These are phyloP conservation scores for Seiridium unicorne DNA, from an alignment of 2,329 filamentous ascomycete species.

Conservation along the genomic window DNA sequence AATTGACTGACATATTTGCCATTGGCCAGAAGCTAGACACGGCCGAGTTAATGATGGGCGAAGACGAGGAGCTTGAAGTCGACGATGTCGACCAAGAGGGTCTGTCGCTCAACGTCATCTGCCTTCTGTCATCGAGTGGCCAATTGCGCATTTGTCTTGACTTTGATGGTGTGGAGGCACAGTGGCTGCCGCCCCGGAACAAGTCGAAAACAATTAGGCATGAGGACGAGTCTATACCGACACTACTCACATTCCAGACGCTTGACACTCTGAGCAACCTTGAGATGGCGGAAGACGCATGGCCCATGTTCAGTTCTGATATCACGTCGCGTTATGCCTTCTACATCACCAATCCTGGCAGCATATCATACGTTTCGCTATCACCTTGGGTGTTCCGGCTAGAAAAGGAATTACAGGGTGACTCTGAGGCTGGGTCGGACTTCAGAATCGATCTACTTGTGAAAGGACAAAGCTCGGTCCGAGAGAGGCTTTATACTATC, in stretches of 20 bases:
- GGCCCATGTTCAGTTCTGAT: constrained; percentile 63
- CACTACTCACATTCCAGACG: constrained; percentile 60
- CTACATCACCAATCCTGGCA: constrained; percentile 60
- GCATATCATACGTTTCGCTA: constrained; percentile 59
- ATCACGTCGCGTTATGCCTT: constrained; percentile 62
- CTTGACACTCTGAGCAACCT: constrained; percentile 56
- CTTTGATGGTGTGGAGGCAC: constrained; percentile 60
- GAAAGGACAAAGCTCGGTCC: constrained; percentile 53
- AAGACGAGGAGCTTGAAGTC: constrained; percentile 59
- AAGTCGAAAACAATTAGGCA: constrained; percentile 43
- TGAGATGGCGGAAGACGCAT: constrained; percentile 55
- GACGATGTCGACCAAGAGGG: constrained; percentile 58
- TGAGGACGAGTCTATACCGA: constrained; percentile 38
- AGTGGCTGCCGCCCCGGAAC: constrained; percentile 60
- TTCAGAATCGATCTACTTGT: constrained; percentile 61
- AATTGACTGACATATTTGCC: constrained; percentile 60
- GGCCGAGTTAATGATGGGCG: constrained; percentile 61
- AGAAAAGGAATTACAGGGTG: constrained; percentile 57
- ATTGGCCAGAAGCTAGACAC: constrained; percentile 62
- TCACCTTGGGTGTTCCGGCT: constrained; percentile 63
- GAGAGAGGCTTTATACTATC: constrained; percentile 56
- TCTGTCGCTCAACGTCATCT: constrained; percentile 58
- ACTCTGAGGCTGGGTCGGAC: constrained; percentile 57
- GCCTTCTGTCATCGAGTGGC: constrained; percentile 59
- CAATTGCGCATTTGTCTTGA: constrained; percentile 62